Base-by-base conservation (phyloP, 2,329 filamentous ascomycete species). In the Penicillium occitanis region DNA sequence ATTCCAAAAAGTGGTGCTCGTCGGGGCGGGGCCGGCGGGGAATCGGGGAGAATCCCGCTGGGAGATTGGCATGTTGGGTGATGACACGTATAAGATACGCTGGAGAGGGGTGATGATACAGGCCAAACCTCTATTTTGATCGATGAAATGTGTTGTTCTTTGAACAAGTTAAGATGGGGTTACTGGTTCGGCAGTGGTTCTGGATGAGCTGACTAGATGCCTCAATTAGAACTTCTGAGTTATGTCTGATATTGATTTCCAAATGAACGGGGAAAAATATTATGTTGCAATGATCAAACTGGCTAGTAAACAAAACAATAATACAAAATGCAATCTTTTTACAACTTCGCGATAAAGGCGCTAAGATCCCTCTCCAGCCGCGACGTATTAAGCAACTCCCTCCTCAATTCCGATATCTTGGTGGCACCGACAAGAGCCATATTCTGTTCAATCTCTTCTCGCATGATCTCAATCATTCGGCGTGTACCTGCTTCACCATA, bases 401-500 rank as follows among this genome's bases (percentile, higher is more conserved):
- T 70, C 6, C 67, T 69, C 6, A 78, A 30, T 22, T 76, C 74
- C 1, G 66, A 65, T 1, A 76, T 64, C 19, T 55, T 73, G 0
- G 68, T 76, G 1, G 68, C 76, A 2, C 76, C 75, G 4, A 75
- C 61, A 42, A 77, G 70, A 0, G 74, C 73, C 76, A 78, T 77
- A 57, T 78, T 78, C 14, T 69, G 64, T 63, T 76, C 73, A 14
- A 77, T 73, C 64, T 78, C 76, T 10, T 74, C 72, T 17, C 73
- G 70, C 30, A 78, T 61, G 14, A 77, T 74, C 8, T 74, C 65
- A 7, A 77, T 59, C 68, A 76, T 71, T 1, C 76, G 83, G 78
- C n/a, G 86, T 75, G 66, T 88, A 82, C 69, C 88, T 82, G 78
- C 79, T 66, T 81, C 80, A 0, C 88, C 88, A 70, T 90, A 90